Base-by-base conservation (phyloP, 208 protist species). In the Zelonia costaricensis region DNA sequence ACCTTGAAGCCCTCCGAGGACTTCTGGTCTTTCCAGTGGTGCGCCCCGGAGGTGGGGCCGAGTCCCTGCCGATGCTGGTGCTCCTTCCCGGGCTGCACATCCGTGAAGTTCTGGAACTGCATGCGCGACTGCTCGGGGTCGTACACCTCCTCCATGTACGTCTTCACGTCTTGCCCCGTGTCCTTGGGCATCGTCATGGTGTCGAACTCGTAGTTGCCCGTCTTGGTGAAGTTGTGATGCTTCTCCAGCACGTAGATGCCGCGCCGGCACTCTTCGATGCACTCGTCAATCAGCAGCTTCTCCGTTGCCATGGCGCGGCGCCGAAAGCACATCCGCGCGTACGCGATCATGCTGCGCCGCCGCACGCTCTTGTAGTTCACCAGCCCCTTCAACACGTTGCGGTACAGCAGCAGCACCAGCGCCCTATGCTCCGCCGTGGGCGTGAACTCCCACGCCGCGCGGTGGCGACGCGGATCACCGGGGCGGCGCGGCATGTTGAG, bases 91-190 rank as follows among this genome's bases (percentile, higher is more conserved):
- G 85, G 84, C 72, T 91, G 80, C 25, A 93, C 90, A 45, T 93
- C 85, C 25, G 78, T 82, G 70, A 96, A 91, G 68, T 88, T 74
- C 38, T 92, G 84, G 52, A 95, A 95, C 74, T 92, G 86, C 77
- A 78, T 66, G 4, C 86, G 81, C 20, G 84, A 90, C 38, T 93
- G 40, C 74, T 93, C 84, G 20, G 89, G 89, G 63, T 95, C 89
- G 66, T 95, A 95, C 31, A 91, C 81, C 68, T 95, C 89, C 76
- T 95, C 89, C 89, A 95, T 95, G 78, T 95, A 95, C 30, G 84
- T 92, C 76, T 87, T 84, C 69, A 95, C 89, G 60, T 95, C 86
- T 57, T 95, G 89, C 10, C 89, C 89, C n/a, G 89, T 95, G 58
- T 95, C 86, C 47, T 86, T 86, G 3, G 89, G 89, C 51, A 95